Base-by-base conservation (phyloP, 2,329 filamentous ascomycete genomes). In the Fusarium phyllophilum region DNA sequence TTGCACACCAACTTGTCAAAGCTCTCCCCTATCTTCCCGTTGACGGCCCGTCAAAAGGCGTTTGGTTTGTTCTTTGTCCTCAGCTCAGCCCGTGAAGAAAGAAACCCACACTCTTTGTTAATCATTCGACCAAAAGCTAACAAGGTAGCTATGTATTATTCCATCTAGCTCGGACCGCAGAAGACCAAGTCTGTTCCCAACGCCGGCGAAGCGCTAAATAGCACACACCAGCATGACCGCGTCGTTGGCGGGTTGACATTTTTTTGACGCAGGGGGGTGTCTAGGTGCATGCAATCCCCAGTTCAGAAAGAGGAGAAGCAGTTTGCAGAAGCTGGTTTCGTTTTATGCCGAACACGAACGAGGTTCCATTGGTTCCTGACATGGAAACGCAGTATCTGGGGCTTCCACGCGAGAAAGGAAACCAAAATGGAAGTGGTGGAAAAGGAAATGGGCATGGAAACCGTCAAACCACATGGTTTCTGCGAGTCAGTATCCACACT, bases 181-280 rank as follows among this genome's bases (percentile, higher is more conserved):
- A 68, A 22, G 31, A 18, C 41, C 24, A 55, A 61, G 64, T 69
- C 65, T 59, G 65, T 63, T 68, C 38, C 22, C 57, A 64, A 59
- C 68, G 26, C 57, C 60, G 34, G 44, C 54, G 36, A 70, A 66
- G 68, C 72, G 68, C 72, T 75, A 75, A 61, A 58, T 44, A 36
- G 54, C 41, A 60, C 44, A 56, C 44, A 56, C 73, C 59, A 68
- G 49, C 63, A 63, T 67, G 70, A 61, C 56, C 62, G 38, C 68
- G 68, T 63, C 49, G 75, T 77, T 76, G 73, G 73, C 71, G 67
- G 75, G 76, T 77, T 72, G 75, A 75, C 64, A 74, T 73, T 73
- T 55, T 55, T 71, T 55, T 71, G 75, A 78, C 69, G 76, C 76
- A 78, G 75, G 76, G 76, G 76, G 76, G 65, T 61, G 44, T 52